A percentile compares a stretch with the other conserved stretches of the same genome.
Evolutionary conservation across 2,329 filamentous ascomycete genomes (phyloP).

Genomic region (Fusarium sp.): DNA sequence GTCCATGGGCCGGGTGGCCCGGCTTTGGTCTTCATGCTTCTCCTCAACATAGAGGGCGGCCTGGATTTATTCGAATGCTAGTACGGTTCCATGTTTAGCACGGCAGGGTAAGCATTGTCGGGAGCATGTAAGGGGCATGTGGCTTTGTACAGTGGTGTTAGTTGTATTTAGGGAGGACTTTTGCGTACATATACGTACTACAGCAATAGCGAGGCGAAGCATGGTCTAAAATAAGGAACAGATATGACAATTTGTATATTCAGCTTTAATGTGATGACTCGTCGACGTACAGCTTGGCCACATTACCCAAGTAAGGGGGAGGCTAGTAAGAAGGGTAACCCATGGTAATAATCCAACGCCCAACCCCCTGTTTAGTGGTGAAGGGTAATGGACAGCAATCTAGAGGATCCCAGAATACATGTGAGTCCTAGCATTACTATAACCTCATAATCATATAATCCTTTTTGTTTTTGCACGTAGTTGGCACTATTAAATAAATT

Average conservation of each 20-base stretch:
- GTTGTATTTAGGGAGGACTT: not conserved
- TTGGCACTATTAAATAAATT: not conserved
- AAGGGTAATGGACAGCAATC: not conserved
- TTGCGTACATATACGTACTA: not conserved
- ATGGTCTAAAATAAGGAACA: slow-evolving; percentile 9
- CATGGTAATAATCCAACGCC: not conserved
- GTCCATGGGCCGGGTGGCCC: not conserved
- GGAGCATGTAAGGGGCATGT: not conserved
- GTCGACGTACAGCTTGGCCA: not conserved
- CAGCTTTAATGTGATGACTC: not conserved
- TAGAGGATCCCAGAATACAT: not conserved
- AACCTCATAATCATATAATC: not conserved
- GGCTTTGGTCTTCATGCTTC: not conserved
- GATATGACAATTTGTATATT: not conserved
- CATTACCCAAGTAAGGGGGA: not conserved
- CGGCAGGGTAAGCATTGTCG: not conserved
- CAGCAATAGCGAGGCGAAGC: slow-evolving; percentile 11
- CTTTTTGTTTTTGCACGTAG: not conserved
- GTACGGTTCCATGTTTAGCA: not conserved
- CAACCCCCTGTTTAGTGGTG: not conserved
- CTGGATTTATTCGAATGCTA: not conserved
- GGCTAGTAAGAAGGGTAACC: not conserved
- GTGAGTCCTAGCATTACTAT: not conserved
- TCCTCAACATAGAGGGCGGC: not conserved
- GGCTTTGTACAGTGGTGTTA: not conserved